Evolutionary conservation across 257 asterid genomes (phyloP).

Genomic region (Phtheirospermum japonicum): DNA sequence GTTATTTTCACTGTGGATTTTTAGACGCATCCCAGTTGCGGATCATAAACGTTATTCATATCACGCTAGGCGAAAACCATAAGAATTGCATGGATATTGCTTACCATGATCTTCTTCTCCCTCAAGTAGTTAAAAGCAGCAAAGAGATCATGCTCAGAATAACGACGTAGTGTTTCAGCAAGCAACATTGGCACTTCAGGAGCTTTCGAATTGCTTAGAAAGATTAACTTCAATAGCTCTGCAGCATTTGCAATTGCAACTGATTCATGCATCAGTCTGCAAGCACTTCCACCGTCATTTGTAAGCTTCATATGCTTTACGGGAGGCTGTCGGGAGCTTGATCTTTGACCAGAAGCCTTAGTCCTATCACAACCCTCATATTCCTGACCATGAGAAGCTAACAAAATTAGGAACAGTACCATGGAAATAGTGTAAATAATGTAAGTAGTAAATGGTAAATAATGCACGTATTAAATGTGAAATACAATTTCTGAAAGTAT

Average conservation of each 20-base stretch:
- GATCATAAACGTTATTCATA: conserved; percentile 2
- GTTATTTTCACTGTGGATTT: conserved; percentile 20
- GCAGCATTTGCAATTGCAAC: conserved; percentile 92
- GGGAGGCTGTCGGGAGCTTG: conserved; percentile 47
- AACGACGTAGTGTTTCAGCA: conserved; percentile 86
- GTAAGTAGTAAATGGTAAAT: conserved; percentile 24
- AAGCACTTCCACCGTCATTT: conserved; percentile 38
- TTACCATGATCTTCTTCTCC: conserved; percentile 86
- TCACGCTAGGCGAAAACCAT: conserved; percentile 9
- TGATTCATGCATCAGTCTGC: conserved; percentile 61
- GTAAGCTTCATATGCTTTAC: conserved; percentile 51
- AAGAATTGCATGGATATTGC: conserved; percentile 26
- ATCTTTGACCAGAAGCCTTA: conserved; percentile 48
- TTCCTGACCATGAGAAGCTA: conserved; percentile 39
- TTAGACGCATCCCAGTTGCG: neutral
- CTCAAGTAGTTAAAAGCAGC: conserved; percentile 90
- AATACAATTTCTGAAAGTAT: neutral
- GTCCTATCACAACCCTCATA: conserved; percentile 39
- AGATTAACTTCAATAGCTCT: conserved; percentile 88
- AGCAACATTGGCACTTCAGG: conserved; percentile 67
- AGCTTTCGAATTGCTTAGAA: conserved; percentile 72
- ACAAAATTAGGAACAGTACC: conserved; percentile 24
- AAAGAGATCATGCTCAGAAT: conserved; percentile 96
- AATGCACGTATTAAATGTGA: conserved; percentile 19
- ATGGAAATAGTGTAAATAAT: conserved; percentile 31